phyloP scores from a whole-genome alignment of 2,329 filamentous ascomycete genomes.

The Phaeoacremonium minimum region DNA sequence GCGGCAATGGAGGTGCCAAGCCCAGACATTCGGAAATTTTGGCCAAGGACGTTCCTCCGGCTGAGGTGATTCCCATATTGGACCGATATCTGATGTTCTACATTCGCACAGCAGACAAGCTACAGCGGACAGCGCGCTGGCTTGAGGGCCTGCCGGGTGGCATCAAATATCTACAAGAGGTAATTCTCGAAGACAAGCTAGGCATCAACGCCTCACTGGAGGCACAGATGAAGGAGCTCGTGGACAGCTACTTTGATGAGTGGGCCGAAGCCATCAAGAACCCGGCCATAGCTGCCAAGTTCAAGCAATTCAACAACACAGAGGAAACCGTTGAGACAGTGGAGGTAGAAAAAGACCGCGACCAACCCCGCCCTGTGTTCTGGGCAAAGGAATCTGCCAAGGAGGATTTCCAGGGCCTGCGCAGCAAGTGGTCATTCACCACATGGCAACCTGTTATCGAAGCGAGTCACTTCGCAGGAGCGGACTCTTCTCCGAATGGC shows the following conservation, averaged over 20 bases:
- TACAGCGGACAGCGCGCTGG: constrained; percentile 87
- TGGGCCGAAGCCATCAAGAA: constrained; percentile 79
- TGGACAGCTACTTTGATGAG: constrained; percentile 83
- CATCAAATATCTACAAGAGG: constrained; percentile 75
- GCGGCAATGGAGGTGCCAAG: constrained; percentile 83
- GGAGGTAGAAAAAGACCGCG: constrained; percentile 68
- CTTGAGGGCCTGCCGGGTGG: constrained; percentile 80
- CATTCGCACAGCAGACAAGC: constrained; percentile 85
- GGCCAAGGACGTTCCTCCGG: constrained; percentile 78
- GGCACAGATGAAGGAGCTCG: constrained; percentile 80
- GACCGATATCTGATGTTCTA: constrained; percentile 93
- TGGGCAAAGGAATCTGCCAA: constrained; percentile 67
- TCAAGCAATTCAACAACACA: constrained; percentile 83
- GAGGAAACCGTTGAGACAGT: constrained; percentile 63
- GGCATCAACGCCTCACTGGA: constrained; percentile 83
- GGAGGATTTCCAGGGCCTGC: constrained; percentile 67
- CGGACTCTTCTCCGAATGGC: constrained; percentile 62
- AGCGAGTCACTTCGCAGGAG: constrained; percentile 61
- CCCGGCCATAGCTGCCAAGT: constrained; percentile 63
- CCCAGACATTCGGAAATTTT: constrained; percentile 78
- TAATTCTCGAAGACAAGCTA: constrained; percentile 80
- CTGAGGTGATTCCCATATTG: constrained; percentile 77
- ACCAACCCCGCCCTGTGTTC: constrained; percentile 68
- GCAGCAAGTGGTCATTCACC: constrained; percentile 58
- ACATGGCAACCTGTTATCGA: constrained; percentile 79